Conservation (phyloP, 1,139 yeast genomes). For the Saccharomyces hybrid region DNA sequence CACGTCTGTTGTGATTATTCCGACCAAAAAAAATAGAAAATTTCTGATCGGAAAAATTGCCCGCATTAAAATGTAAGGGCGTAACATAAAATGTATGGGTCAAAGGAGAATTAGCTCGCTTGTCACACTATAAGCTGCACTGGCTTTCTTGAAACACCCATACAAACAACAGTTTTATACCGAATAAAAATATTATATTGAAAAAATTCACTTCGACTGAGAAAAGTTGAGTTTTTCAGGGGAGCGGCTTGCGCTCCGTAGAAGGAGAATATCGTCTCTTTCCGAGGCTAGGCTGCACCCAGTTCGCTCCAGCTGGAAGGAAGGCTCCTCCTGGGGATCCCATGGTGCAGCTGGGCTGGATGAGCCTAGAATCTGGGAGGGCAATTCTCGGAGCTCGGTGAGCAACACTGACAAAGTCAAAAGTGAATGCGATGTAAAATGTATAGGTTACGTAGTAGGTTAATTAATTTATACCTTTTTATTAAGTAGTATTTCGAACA, state of each 20-base stretch:
- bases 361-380: background rate
- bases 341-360: background rate
- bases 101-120: background rate
- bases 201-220: background rate
- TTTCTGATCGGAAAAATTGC: background rate
- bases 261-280: background rate
- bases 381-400: background rate
- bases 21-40: background rate
- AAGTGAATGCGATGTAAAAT: background rate
- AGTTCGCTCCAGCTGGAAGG: background rate
- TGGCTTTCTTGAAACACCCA: background rate
- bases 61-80: background rate
- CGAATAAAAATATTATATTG: background rate
- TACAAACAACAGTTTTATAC: background rate
- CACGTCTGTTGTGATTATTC: background rate
- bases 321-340: background rate
- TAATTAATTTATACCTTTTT: slow-evolving; percentile 1
- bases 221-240: background rate
- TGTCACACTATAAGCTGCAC: background rate
- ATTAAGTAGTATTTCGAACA: slow-evolving; percentile 3
- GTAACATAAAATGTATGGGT: background rate
- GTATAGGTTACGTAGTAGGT: background rate
- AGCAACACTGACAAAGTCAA: background rate
- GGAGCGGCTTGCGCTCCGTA: background rate
- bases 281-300: background rate